phyloP scores from a whole-genome alignment of 2,329 filamentous ascomycete species.

The Colletotrichum sublineola region DNA sequence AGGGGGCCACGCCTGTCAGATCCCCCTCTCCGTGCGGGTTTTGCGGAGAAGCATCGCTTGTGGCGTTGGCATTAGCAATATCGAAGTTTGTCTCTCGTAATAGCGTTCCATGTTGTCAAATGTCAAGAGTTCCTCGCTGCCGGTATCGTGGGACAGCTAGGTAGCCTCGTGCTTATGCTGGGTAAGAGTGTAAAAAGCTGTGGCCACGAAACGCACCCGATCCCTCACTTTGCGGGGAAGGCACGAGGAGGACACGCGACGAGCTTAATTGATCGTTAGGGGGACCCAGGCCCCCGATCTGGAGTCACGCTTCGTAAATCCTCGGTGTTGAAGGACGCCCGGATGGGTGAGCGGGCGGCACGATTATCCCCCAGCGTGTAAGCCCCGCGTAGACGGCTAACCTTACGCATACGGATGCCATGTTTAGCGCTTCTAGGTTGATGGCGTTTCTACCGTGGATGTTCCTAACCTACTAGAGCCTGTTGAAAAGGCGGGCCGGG shows the following conservation, averaged over 20 bases:
- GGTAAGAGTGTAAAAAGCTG: constrained; percentile 11
- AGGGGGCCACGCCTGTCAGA: background rate
- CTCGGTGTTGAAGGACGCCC: background rate
- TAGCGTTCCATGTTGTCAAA: constrained; percentile 31
- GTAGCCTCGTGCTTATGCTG: constrained; percentile 33
- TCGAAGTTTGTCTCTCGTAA: constrained; percentile 27
- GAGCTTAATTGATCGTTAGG: constrained; percentile 25
- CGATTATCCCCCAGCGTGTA: constrained; percentile 10
- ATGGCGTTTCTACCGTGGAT: background rate
- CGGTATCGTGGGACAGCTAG: constrained; percentile 34
- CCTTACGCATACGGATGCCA: background rate
- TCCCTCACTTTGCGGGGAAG: constrained; percentile 36
- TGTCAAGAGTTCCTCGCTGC: constrained; percentile 6
- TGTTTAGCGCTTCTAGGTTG: background rate
- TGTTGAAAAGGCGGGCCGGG: background rate
- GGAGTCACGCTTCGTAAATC: constrained; percentile 20
- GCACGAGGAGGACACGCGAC: constrained; percentile 29
- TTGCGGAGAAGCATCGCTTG: constrained; percentile 31
- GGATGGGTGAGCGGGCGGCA: background rate
- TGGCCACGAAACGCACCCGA: constrained; percentile 35
- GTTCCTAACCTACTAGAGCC: background rate
- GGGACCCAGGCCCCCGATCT: constrained; percentile 6
- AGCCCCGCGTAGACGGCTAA: background rate
- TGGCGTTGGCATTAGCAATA: constrained; percentile 39
- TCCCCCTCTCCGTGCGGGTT: background rate